Base-by-base conservation (phyloP, 2,329 filamentous ascomycete genomes). In the Venturia effusa region DNA sequence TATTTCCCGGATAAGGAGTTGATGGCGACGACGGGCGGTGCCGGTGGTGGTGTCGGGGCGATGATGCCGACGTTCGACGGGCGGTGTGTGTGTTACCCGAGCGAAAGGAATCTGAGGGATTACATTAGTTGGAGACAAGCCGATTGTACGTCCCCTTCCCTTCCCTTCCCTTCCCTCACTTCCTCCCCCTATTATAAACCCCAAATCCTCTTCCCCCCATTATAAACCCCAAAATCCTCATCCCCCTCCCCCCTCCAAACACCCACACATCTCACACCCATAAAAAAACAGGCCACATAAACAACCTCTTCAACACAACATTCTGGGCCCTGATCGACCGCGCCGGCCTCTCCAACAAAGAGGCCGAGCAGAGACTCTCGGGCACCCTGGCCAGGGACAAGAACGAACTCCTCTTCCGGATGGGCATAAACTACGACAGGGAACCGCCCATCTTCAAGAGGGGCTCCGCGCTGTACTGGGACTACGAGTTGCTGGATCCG, bases 111-210 rank as follows among this genome's bases (percentile, higher is more conserved):
- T 73, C 76, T 99, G 68, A 83, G 92, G 32, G 94, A 99, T 77
- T 99, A 99, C 74, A 85, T 99, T 81, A 92, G 89, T 73, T 99
- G 94, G 94, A 84, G 94, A 69, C 94, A 99, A 75, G 94, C 90
- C 54, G 94, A 99, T 74, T 97, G 94, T 94, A 74, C 74, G 87
- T 76, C 5, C 34, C 39, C 51, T 65, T 37, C 22, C 51, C 15
- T 13, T 24, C 24, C 43, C 34, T 63, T 4, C 34, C 30, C 24
- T 39, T 11, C 37, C 3, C 10, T 11, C 2, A 11, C 10, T 11
- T 11, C 34, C 34, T 37, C 11, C 34, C 34, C 5, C 34, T 6
- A 37, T 11, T 6, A 37, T 37, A 37, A 39, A 39, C 37, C 15
- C 37, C 37, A 39, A 39, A 39, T 11, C 37, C 34, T 37, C 34